Evolutionary conservation across 768 basidiomycete genomes (phyloP).

Genomic region (Lactarius akahatsu): DNA sequence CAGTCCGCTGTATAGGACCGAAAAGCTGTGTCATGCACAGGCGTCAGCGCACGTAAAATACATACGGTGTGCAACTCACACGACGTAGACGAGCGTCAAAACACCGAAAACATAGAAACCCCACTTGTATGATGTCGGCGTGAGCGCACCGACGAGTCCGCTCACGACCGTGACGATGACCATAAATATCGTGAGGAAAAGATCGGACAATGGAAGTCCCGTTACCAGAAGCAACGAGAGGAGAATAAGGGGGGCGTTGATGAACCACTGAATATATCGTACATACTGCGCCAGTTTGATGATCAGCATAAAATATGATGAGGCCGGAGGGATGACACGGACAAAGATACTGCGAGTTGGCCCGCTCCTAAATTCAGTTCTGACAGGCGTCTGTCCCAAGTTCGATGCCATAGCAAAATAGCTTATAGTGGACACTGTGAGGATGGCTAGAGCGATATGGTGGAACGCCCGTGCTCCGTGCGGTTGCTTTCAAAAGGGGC

Average conservation of each 20-base stretch:
- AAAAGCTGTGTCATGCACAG: background rate
- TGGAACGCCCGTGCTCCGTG: conserved; percentile 50
- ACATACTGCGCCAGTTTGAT: conserved; percentile 39
- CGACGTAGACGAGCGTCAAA: conserved; percentile 49
- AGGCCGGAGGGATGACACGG: conserved; percentile 16
- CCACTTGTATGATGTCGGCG: conserved; percentile 54
- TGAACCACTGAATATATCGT: conserved; percentile 56
- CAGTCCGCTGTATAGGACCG: background rate
- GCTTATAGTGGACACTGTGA: conserved; percentile 47
- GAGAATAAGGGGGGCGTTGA: conserved; percentile 54
- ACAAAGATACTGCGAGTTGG: conserved; percentile 45
- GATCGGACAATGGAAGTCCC: conserved; percentile 48
- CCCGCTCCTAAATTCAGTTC: conserved; percentile 41
- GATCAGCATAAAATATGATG: background rate
- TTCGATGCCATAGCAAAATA: conserved; percentile 61
- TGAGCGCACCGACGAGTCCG: conserved; percentile 52
- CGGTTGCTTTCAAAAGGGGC: conserved; percentile 34
- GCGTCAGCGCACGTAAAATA: conserved; percentile 14
- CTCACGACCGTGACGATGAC: conserved; percentile 46
- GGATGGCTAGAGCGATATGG: conserved; percentile 46
- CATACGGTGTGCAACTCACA: conserved; percentile 36
- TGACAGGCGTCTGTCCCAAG: conserved; percentile 48
- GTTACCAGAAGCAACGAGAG: conserved; percentile 48
- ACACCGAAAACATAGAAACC: conserved; percentile 49
- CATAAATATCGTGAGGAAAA: conserved; percentile 49